phyloP scores from a whole-genome alignment of 495 filamentous ascomycete genomes.

The Penicillium longicatenatum region DNA sequence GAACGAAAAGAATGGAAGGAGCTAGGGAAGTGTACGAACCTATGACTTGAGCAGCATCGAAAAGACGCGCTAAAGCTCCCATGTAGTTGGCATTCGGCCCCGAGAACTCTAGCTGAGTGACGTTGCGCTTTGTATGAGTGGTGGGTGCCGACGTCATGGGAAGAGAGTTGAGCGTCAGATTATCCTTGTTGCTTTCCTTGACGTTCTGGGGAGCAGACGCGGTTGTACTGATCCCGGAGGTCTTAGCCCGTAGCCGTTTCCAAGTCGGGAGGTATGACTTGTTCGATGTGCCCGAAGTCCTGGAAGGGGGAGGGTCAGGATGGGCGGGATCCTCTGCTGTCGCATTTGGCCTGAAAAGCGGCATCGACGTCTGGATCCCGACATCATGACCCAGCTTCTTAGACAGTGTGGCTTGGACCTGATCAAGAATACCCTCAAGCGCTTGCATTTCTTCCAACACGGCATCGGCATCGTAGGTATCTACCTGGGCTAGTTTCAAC shows the following conservation, averaged over 20 bases:
- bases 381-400: conserved; percentile 92
- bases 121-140: conserved; percentile 66
- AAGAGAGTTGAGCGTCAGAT: conserved; percentile 66
- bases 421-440: conserved; percentile 85
- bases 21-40: conserved; percentile 61
- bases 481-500: conserved; percentile 77
- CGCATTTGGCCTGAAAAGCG: conserved; percentile 68
- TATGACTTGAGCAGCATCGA: conserved; percentile 90
- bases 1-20: background rate
- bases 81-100: conserved; percentile 91
- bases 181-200: conserved; percentile 60
- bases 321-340: conserved; percentile 41
- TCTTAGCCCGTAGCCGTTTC: conserved; percentile 88
- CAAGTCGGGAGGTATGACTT: conserved; percentile 74
- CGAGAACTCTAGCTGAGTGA: conserved; percentile 66
- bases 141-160: conserved; percentile 75
- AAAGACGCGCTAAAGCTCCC: conserved; percentile 85
- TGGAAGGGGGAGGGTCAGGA: conserved; percentile 45
- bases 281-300: conserved; percentile 58
- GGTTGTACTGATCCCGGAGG: conserved; percentile 59
- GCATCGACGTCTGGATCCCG: conserved; percentile 68
- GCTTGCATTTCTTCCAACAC: conserved; percentile 93
- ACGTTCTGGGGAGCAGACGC: conserved; percentile 27
- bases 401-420: conserved; percentile 70
- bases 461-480: conserved; percentile 85